Evolutionary conservation across 1,284 basidiomycete genomes (phyloP).

Genomic region (Lentinula novae-zelandiae): DNA sequence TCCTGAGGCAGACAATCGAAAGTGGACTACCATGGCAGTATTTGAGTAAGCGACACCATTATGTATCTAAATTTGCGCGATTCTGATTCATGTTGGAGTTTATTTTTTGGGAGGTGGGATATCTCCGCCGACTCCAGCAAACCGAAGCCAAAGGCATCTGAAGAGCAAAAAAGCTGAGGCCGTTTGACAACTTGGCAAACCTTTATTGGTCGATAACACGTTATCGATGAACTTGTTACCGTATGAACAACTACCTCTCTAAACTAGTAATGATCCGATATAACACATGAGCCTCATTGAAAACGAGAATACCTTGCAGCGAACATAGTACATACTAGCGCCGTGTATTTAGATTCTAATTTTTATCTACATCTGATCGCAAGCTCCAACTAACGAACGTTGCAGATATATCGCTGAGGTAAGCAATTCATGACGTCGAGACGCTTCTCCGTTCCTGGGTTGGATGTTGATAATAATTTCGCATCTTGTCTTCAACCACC

Average conservation of each 20-base stretch:
- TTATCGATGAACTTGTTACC: neutral
- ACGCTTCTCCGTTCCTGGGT: neutral
- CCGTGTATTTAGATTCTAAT: too few relatives aligned
- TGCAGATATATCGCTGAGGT: neutral
- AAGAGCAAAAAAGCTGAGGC: neutral
- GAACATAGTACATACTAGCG: too few relatives aligned
- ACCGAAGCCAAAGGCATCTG: neutral
- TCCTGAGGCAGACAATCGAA: slow-evolving; percentile 80
- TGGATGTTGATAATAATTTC: neutral
- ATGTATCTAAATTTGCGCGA: neutral
- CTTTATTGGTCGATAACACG: neutral
- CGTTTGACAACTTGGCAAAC: too few relatives aligned
- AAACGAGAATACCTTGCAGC: too few relatives aligned
- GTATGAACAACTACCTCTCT: too few relatives aligned
- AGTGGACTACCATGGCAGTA: slow-evolving; percentile 91
- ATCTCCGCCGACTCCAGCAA: neutral
- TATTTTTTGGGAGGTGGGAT: slow-evolving; percentile 48
- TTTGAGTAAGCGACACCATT: slow-evolving; percentile 55
- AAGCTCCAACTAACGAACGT: neutral
- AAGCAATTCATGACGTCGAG: neutral
- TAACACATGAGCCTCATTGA: too few relatives aligned
- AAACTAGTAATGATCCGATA: too few relatives aligned
- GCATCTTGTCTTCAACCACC: slow-evolving; percentile 10
- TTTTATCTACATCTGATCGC: too few relatives aligned
- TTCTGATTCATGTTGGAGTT: slow-evolving; percentile 24